Base-by-base conservation (phyloP, 2,329 filamentous ascomycete species). In the Hypoxylon rubiginosum region DNA sequence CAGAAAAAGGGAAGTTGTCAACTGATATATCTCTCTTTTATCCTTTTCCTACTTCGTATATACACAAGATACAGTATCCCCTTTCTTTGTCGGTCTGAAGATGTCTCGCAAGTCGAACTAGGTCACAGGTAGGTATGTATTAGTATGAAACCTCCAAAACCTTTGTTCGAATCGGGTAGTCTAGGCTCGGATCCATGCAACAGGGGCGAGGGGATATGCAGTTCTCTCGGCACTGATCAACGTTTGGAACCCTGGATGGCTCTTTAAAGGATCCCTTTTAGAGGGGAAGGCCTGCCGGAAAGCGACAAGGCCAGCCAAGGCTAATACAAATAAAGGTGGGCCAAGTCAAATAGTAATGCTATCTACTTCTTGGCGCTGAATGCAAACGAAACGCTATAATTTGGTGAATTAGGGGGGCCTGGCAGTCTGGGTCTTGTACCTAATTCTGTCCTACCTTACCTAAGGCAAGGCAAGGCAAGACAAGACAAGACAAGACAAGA, bases 221-320 rank as follows among this genome's bases (percentile, higher is more conserved):
- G 57, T 69, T 61, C 63, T 53, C 39, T 56, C 67, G 57, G 67
- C 60, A 67, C 26, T 57, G 64, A 67, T 64, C 64, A 67, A 55
- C 60, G 39, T 62, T 62, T 39, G 46, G 61, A 45, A 63, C 55
- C 56, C 39, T 54, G 55, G 59, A 43, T 48, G 55, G 28, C 43
- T 46, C 17, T 53, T 55, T 46, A 32, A 13, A 50, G 46, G 45
- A 48, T 48, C 45, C 17, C 39, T 26, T 65, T 56, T 19, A 55
- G 57, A 58, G 66, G 62, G 58, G 62, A 56, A 55, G 41, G 48
- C 60, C 57, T 48, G 63, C 60, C 57, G 56, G 21, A 55, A 56
- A 54, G 39, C 17, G 39, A 43, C 39, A 43, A 21, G 52, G 24
- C 24, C 17, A 57, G 39, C 21, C 39, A 43, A 21, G 52, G 24